A percentile compares a stretch with the other conserved stretches of the same genome.
Evolutionary conservation across 306 rosid genomes (phyloP).

Genomic region (Quercus alba): DNA sequence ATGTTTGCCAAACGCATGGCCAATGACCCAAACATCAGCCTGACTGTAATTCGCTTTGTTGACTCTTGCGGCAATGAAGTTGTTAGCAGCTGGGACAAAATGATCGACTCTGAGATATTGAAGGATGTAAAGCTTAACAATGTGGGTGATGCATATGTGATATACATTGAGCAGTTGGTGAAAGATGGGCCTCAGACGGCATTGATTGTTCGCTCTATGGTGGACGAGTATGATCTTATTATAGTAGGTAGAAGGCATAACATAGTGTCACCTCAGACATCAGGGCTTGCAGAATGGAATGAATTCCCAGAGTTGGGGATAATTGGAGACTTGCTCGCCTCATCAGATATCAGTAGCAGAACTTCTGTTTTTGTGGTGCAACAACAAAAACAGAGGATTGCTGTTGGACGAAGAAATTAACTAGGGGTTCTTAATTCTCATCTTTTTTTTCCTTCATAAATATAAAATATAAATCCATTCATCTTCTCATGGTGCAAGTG

Average conservation of each 20-base stretch:
- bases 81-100: background rate
- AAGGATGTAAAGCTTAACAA: slow-evolving; percentile 13
- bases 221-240: slow-evolving; percentile 38
- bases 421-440: background rate
- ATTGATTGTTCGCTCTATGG: slow-evolving; percentile 18
- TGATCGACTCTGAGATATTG: slow-evolving; percentile 18
- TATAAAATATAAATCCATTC: too few species aligned
- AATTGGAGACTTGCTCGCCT: slow-evolving; percentile 62
- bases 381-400: slow-evolving; percentile 30
- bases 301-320: slow-evolving; percentile 65
- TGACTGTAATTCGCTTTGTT: slow-evolving; percentile 35
- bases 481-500: background rate
- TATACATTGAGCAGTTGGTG: background rate
- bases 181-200: slow-evolving; percentile 28
- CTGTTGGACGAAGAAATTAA: background rate
- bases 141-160: background rate
- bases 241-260: slow-evolving; percentile 55
- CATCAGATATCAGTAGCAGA: slow-evolving; percentile 32
- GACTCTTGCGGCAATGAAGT: background rate
- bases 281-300: slow-evolving; percentile 54
- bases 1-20: slow-evolving; percentile 38
- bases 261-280: slow-evolving; percentile 23
- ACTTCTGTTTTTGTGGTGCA: slow-evolving; percentile 62
- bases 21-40: background rate
- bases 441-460: too few species aligned